Percentiles rank a stretch among this genome's conserved stretches.
Conservation (phyloP, 2,329 filamentous ascomycete genomes). For the Ophiostoma montium region DNA sequence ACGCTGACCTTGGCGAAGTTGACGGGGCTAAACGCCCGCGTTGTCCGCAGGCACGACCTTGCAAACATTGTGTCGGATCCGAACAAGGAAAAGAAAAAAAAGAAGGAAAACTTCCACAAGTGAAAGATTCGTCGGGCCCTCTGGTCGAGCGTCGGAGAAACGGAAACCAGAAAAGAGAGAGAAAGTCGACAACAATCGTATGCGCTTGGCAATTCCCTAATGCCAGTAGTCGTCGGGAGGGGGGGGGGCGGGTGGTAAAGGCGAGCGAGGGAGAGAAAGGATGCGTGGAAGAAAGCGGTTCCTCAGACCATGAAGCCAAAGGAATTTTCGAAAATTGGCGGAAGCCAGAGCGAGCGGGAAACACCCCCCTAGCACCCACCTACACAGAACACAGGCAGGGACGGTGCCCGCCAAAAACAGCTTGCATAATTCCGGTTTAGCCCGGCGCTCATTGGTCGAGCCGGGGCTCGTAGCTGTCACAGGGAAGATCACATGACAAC, state of each 20-base stretch:
- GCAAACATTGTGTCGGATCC: constrained; percentile 56
- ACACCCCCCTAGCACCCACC: neutral
- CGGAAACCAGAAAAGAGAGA: neutral
- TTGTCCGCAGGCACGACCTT: constrained; percentile 77
- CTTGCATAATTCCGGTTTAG: constrained; percentile 15
- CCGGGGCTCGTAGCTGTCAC: constrained; percentile 8
- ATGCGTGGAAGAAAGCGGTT: neutral
- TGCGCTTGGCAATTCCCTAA: neutral
- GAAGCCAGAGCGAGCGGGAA: constrained; percentile 10
- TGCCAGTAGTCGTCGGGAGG: neutral
- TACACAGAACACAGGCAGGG: neutral
- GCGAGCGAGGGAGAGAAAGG: neutral
- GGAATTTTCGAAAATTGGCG: constrained; percentile 13
- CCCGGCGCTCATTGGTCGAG: constrained; percentile 15
- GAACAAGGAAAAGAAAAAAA: neutral
- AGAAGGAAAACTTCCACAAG: neutral
- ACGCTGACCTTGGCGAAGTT: constrained; percentile 53
- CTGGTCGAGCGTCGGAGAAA: neutral
- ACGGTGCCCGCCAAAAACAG: neutral
- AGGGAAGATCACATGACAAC: constrained; percentile 7
- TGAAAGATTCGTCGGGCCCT: neutral
- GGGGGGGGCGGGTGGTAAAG: neutral
- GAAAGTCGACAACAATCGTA: neutral
- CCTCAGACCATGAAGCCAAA: constrained; percentile 3
- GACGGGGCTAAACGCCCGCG: constrained; percentile 69